Evolutionary conservation across 768 basidiomycete species (phyloP).

Genomic region (Nidula microcarpa): DNA sequence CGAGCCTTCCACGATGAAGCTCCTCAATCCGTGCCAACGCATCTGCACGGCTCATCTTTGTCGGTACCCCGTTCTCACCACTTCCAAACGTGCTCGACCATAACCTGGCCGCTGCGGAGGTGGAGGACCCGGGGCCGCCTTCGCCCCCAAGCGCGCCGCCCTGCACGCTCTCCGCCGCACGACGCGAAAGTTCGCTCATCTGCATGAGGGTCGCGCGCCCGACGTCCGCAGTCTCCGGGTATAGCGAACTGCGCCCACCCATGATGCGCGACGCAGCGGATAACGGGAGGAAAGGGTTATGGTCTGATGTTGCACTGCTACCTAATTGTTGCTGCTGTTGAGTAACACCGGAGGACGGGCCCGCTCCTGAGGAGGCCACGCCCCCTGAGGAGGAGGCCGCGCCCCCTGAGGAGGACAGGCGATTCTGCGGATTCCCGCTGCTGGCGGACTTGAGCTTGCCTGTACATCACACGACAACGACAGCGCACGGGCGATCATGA

Average conservation of each 20-base stretch:
- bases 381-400: too few relatives aligned
- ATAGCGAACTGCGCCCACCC: slow-evolving; percentile 24
- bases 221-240: slow-evolving; percentile 27
- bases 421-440: too few relatives aligned
- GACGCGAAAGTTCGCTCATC: slow-evolving; percentile 75
- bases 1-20: slow-evolving; percentile 36
- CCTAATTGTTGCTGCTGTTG: background rate
- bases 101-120: background rate
- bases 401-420: too few relatives aligned
- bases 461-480: too few relatives aligned
- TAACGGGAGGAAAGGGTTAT: slow-evolving; percentile 53
- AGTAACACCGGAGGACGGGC: too few relatives aligned
- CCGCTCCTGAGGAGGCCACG: too few relatives aligned
- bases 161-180: slow-evolving; percentile 46
- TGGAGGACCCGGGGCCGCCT: background rate
- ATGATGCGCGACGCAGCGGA: slow-evolving; percentile 50
- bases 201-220: slow-evolving; percentile 69
- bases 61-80: background rate
- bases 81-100: background rate
- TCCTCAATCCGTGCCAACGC: slow-evolving; percentile 53
- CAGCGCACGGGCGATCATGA: too few relatives aligned
- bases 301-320: slow-evolving; percentile 11
- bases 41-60: slow-evolving; percentile 31
- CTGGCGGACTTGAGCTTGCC: too few relatives aligned
- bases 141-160: slow-evolving; percentile 7